Evolutionary conservation across 768 basidiomycete genomes (phyloP), one percentile per base, ranked within the genome.

Genomic region (Russula sp.): DNA sequence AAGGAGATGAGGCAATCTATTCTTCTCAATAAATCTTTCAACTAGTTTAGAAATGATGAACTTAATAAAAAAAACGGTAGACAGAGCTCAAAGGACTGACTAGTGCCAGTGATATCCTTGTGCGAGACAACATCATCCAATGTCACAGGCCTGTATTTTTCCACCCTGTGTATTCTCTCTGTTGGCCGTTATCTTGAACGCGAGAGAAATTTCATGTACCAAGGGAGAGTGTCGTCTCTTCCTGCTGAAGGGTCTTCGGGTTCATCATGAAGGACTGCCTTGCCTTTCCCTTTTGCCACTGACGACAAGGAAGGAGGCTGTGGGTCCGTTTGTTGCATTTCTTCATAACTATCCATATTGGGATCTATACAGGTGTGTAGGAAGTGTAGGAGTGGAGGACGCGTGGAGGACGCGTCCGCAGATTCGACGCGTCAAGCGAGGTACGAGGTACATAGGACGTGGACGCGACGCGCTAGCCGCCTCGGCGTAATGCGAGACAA

Each of bases 71-170:
- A 18, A 39, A 18, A 20, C n/a, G 13, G 50, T n/a, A 20, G 22
- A 52, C 7, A 32, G 34, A 49, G 55, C 16, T 38, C 25, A 32
- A 29, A 43, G 18, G 39, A 76, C 88, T 69, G 63, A 98, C 97
- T 98, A 8, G 97, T 99, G 49, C 78, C 83, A 1, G 88, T 98
- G 66, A 98, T 98, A 71, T 97, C 93, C 66, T 90, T 87, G 70
- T 99, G 97, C 0, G 96, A 96, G 8, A 99, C 97, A 22, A 99
- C 93, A 68, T 98, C 97, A 68, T 88, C 86, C 59, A 99, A 75
- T 3, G 88, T 87, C 9, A 87, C 88, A 13, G 97, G 97, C 57
- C 97, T 77, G 75, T 98, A 98, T 75, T 98, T 98, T 74, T 99
- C 96, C 41, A 98, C 97, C 96, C 96, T 65, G 54, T 58, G 22